Base-by-base conservation (phyloP, 371 early-diverging fungal genomes). In the Lichtheimia ornata region DNA sequence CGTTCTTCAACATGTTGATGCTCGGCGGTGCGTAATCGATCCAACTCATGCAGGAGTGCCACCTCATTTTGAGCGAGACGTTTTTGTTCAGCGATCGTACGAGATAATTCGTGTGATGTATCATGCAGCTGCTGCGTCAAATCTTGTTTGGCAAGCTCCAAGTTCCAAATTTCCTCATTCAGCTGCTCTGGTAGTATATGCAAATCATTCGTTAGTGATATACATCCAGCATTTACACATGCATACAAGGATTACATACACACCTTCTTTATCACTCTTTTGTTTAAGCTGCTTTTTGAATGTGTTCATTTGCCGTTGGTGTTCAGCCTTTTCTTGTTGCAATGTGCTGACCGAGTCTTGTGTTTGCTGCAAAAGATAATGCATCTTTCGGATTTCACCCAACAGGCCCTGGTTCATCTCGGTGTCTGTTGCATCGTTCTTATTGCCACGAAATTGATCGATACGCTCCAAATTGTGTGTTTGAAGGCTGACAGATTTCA, bases 241-340 rank as follows among this genome's bases (percentile, higher is more conserved):
- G 30, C 13, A 45, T 4, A 41, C 22, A 22, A 22, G 25, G 13
- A 24, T 22, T 27, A 44, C 2, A 30, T 20, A 25, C 14, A 20
- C 79, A 79, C 84, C 82, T 68, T 85, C 84, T 14, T 57, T 61
- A 47, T 84, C 80, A 50, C 69, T 65, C 27, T 77, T 82, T 27
- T 77, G 72, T 5, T 80, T 66, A 13, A 86, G 56, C 52, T 84
- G 82, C 40, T 79, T 79, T 20, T 69, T 66, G 45, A 86, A 70
- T 1, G 77, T 72, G 22, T 87, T 85, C 18, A 85, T 73, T 20
- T 75, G 73, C 15, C 78, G 82, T 18, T 83, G 82, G 22, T 77
- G 74, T 35, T 88, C 88, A 14, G 64, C 66, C 50, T 79, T 83
- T 30, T 85, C 79, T 14, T 71, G 71, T 51, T 87, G 86, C 15